A percentile compares a stretch with the other conserved stretches of the same genome.
These are phyloP conservation scores for Nepenthes mirabilis DNA, from an alignment of 148 eudicot genomes.

Conservation along the genomic window DNA sequence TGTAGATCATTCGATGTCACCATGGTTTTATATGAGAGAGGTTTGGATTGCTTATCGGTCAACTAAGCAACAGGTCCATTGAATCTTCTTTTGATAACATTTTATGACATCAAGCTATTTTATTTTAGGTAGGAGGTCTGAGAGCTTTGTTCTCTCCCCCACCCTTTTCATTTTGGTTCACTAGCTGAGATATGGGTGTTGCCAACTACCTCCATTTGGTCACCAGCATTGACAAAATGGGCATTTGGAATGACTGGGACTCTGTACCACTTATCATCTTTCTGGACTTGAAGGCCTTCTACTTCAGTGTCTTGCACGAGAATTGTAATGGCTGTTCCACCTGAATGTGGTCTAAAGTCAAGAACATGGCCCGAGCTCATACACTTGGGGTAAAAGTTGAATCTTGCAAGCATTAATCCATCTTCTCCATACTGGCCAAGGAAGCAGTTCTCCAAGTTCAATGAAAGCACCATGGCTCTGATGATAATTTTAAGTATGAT, in stretches of 20 bases:
- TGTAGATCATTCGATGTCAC: no score
- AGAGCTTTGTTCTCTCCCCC: no score
- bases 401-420: conserved; percentile 18
- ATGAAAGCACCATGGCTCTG: no score
- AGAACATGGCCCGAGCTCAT: conserved; percentile 16
- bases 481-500: not conserved
- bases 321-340: conserved; percentile 30
- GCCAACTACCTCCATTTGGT: conserved; percentile 27
- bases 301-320: conserved; percentile 38
- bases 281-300: conserved; percentile 36
- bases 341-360: conserved; percentile 33
- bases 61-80: not conserved
- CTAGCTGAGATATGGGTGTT: no score
- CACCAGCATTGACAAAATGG: conserved; percentile 29
- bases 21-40: no score
- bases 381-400: conserved; percentile 39
- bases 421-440: conserved; percentile 5
- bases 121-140: no score
- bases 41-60: no score
- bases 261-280: conserved; percentile 32
- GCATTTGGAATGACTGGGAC: conserved; percentile 38
- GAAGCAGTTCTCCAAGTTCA: no score
- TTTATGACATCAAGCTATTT: not conserved
- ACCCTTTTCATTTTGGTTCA: no score
- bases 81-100: no score